phyloP scores from a whole-genome alignment of 2,329 filamentous ascomycete genomes.

The Tolypocladium guangdongense region DNA sequence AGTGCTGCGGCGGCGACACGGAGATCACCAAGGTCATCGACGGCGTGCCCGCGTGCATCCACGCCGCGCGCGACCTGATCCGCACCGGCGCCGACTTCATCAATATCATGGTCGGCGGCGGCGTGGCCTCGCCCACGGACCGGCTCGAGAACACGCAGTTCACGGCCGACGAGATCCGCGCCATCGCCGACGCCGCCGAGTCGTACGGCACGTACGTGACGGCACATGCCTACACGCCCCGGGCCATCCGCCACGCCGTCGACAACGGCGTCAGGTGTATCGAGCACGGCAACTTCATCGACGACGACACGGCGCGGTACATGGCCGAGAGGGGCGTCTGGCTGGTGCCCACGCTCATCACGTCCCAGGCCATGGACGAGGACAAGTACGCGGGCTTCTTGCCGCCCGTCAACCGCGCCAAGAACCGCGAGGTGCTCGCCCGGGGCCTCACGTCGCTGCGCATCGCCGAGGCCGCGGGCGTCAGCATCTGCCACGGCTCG shows the following conservation, averaged over 20 bases:
- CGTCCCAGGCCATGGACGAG: slow-evolving; percentile 37
- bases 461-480: slow-evolving; percentile 38
- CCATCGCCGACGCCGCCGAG: slow-evolving; percentile 38
- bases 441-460: slow-evolving; percentile 34
- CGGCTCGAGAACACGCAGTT: slow-evolving; percentile 43
- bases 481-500: slow-evolving; percentile 44
- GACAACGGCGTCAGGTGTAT: slow-evolving; percentile 44
- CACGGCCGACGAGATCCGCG: slow-evolving; percentile 42
- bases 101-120: slow-evolving; percentile 50
- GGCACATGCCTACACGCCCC: slow-evolving; percentile 45
- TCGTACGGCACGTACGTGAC: slow-evolving; percentile 43
- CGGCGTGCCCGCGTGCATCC: slow-evolving; percentile 43
- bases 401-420: slow-evolving; percentile 30
- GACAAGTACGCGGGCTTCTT: slow-evolving; percentile 31
- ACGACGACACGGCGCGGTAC: slow-evolving; percentile 30
- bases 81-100: slow-evolving; percentile 47
- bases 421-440: slow-evolving; percentile 38
- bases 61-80: slow-evolving; percentile 41
- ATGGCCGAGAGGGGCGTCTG: slow-evolving; percentile 38
- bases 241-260: slow-evolving; percentile 42
- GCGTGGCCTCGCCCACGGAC: slow-evolving; percentile 45
- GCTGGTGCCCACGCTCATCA: slow-evolving; percentile 43
- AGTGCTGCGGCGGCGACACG: slow-evolving; percentile 3
- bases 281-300: slow-evolving; percentile 33
- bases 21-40: slow-evolving; percentile 19